Evolutionary conservation across 1,284 basidiomycete genomes (phyloP).

Genomic region (Fistulinella staudtii): DNA sequence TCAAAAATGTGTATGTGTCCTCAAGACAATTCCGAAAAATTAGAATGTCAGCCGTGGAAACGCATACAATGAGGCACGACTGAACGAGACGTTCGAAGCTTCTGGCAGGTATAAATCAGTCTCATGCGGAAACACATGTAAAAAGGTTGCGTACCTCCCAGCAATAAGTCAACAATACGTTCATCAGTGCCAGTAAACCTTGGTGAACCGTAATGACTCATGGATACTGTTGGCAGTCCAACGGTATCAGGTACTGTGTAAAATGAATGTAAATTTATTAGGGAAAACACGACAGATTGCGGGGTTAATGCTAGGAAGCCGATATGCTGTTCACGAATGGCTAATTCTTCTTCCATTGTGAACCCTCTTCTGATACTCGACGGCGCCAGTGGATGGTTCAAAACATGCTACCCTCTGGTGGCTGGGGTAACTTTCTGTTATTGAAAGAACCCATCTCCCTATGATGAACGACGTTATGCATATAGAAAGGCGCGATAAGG

Average conservation of each 20-base stretch:
- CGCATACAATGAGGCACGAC: too few species aligned
- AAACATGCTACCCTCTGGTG: slow-evolving; percentile 81
- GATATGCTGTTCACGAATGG: slow-evolving; percentile 11
- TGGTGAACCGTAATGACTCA: too few species aligned
- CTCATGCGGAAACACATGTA: too few species aligned
- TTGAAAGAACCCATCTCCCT: slow-evolving; percentile 93
- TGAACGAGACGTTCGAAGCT: too few species aligned
- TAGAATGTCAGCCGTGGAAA: too few species aligned
- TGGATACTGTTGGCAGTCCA: too few species aligned
- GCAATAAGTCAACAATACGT: too few species aligned
- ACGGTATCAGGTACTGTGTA: slow-evolving; percentile 3
- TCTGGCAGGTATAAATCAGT: too few species aligned
- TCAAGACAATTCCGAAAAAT: too few species aligned
- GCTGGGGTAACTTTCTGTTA: slow-evolving; percentile 94
- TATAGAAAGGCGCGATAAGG: neutral
- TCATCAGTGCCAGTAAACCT: too few species aligned
- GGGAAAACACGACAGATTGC: slow-evolving; percentile 17
- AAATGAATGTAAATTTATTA: slow-evolving; percentile 16
- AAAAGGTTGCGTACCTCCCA: too few species aligned
- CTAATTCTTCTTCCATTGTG: slow-evolving; percentile 11
- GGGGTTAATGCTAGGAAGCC: slow-evolving; percentile 18
- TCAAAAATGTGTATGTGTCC: too few species aligned
- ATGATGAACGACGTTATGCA: slow-evolving; percentile 4
- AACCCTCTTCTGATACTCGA: slow-evolving; percentile 6
- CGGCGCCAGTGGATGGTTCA: slow-evolving; percentile 24